These are phyloP conservation scores for Podospora conica DNA, from an alignment of 495 filamentous ascomycete species.

Conservation along the genomic window DNA sequence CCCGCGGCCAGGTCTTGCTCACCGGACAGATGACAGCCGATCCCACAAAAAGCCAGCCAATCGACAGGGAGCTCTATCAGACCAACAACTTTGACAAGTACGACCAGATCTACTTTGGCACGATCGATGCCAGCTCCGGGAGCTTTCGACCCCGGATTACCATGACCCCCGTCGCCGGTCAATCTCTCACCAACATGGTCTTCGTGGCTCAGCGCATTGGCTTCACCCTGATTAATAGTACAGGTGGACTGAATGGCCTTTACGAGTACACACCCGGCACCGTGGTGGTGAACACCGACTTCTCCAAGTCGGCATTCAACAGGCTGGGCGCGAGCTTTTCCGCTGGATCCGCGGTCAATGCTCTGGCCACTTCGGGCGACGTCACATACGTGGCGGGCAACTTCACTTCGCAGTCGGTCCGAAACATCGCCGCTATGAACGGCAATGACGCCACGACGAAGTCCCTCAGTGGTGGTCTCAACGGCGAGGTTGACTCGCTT, in stretches of 20 bases:
- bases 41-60: constrained; percentile 36
- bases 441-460: constrained; percentile 53
- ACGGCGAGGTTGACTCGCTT: constrained; percentile 70
- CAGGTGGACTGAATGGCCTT: constrained; percentile 75
- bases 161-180: constrained; percentile 59
- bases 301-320: constrained; percentile 67
- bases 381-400: constrained; percentile 76
- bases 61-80: constrained; percentile 61
- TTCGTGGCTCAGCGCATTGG: constrained; percentile 81
- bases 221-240: constrained; percentile 64
- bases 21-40: constrained; percentile 60
- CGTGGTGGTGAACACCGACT: constrained; percentile 49
- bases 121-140: constrained; percentile 66
- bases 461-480: constrained; percentile 67
- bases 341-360: constrained; percentile 56
- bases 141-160: constrained; percentile 79
- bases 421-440: constrained; percentile 71
- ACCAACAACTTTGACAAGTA: constrained; percentile 94
- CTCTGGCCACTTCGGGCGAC: constrained; percentile 52
- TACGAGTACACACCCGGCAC: constrained; percentile 79
- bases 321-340: constrained; percentile 62
- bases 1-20: constrained; percentile 72
- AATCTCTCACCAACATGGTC: constrained; percentile 56
- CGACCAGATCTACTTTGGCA: constrained; percentile 79
- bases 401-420: constrained; percentile 59